These are phyloP conservation scores for Colletotrichum sp. DNA, from an alignment of 2,329 filamentous ascomycete species.

Conservation along the genomic window DNA sequence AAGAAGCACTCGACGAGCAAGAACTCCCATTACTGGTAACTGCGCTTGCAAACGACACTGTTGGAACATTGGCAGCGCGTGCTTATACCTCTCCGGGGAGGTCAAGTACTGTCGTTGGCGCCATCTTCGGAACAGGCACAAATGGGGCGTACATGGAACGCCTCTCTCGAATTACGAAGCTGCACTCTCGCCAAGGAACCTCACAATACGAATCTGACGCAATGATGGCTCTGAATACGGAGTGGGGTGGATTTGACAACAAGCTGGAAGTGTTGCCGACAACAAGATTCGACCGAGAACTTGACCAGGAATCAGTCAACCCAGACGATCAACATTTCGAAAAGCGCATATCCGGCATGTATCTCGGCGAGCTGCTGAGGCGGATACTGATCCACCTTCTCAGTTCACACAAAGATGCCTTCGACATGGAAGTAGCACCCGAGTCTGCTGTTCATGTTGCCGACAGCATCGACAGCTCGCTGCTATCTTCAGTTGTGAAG, in stretches of 20 bases:
- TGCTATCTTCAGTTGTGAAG: conserved; percentile 68
- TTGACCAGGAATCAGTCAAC: conserved; percentile 73
- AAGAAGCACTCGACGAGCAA: conserved; percentile 73
- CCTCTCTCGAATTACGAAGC: conserved; percentile 69
- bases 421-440: conserved; percentile 1
- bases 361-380: conserved; percentile 77
- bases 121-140: conserved; percentile 78
- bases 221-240: conserved; percentile 81
- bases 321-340: conserved; percentile 83
- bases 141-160: conserved; percentile 84
- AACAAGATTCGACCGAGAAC: conserved; percentile 69
- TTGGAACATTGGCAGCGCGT: conserved; percentile 80
- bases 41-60: conserved; percentile 80
- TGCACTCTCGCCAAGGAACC: conserved; percentile 8
- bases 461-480: conserved; percentile 73
- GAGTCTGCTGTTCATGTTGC: conserved; percentile 55
- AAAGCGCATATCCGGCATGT: conserved; percentile 84
- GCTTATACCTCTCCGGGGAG: conserved; percentile 78
- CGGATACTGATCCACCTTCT: conserved; percentile 60
- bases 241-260: conserved; percentile 85
- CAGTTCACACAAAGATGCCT: background rate
- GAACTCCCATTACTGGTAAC: conserved; percentile 73
- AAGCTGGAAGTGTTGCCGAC: conserved; percentile 71
- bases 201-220: conserved; percentile 18
- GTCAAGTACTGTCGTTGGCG: conserved; percentile 73